Percentiles rank a stretch among this genome's conserved stretches.
Evolutionary conservation across 345 rosid species (phyloP).

Genomic region (Moringa oleifera): DNA sequence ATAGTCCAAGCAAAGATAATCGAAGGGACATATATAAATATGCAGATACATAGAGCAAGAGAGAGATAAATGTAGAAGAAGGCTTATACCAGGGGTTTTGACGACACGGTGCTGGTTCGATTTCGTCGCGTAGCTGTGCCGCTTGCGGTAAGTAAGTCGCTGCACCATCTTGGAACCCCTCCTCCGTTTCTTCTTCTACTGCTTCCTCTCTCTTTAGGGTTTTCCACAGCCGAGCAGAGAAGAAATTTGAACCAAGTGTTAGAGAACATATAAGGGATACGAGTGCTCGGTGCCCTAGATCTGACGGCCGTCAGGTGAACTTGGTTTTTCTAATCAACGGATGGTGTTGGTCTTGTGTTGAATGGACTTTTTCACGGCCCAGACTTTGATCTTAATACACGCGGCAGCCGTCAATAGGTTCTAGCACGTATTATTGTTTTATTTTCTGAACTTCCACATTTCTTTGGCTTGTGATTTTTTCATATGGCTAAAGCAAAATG

Average conservation of each 20-base stretch:
- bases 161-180: conserved; percentile 75
- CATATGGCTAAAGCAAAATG: too few species aligned
- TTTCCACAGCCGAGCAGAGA: conserved; percentile 24
- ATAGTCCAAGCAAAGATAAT: background rate
- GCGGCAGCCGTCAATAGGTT: too few species aligned
- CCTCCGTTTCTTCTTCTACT: background rate
- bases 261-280: conserved; percentile 1
- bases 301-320: conserved; percentile 20
- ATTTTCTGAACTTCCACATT: too few species aligned
- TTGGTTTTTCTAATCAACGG: background rate
- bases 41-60: background rate
- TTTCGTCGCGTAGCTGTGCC: conserved; percentile 95
- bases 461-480: too few species aligned
- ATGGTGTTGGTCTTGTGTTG: too few species aligned
- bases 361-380: too few species aligned
- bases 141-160: conserved; percentile 78
- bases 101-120: conserved; percentile 91
- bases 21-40: too few species aligned
- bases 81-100: conserved; percentile 71
- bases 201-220: conserved; percentile 27
- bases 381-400: too few species aligned
- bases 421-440: too few species aligned
- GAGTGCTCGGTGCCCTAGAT: conserved; percentile 37
- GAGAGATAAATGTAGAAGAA: background rate
- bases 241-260: background rate